Conservation (phyloP, 2,329 filamentous ascomycete species). For the Chalaropsis thielavioides region DNA sequence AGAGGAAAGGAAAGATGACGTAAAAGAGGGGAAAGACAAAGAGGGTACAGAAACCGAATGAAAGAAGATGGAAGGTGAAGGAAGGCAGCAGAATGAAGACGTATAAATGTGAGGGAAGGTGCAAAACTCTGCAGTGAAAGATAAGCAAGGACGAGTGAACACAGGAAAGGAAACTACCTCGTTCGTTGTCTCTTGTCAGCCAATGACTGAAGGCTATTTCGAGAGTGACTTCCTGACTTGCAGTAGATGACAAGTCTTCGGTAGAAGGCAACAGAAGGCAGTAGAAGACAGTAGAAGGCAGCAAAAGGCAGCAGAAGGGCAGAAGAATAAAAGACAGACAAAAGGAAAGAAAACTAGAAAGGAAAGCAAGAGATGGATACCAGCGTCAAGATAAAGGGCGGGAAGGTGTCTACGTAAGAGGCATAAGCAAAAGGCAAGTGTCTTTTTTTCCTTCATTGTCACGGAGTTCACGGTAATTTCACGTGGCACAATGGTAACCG, state of each 20-base stretch:
- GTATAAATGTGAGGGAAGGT: not conserved
- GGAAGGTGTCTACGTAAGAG: conserved; percentile 1
- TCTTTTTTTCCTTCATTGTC: not conserved
- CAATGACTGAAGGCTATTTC: not conserved
- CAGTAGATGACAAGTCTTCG: not conserved
- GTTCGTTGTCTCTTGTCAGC: not conserved
- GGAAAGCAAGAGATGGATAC: not conserved
- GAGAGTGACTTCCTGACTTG: not conserved
- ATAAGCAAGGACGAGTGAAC: not conserved
- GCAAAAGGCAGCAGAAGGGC: not conserved
- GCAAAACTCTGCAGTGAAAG: not conserved
- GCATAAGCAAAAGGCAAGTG: not conserved
- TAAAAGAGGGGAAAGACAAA: not conserved
- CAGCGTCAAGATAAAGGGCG: not conserved
- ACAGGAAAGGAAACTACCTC: not conserved
- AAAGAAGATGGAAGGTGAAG: not conserved
- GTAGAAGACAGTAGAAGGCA: not conserved
- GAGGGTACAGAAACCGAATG: not conserved
- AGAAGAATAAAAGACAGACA: not conserved
- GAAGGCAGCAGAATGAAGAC: no score
- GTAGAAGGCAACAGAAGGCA: not conserved
- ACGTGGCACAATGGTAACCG: conserved; percentile 1
- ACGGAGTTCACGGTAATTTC: conserved; percentile 2
- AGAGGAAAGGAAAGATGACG: not conserved
- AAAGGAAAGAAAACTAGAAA: not conserved